Evolutionary conservation across 2,329 filamentous ascomycete genomes (phyloP).

Genomic region (Chalara sp.): DNA sequence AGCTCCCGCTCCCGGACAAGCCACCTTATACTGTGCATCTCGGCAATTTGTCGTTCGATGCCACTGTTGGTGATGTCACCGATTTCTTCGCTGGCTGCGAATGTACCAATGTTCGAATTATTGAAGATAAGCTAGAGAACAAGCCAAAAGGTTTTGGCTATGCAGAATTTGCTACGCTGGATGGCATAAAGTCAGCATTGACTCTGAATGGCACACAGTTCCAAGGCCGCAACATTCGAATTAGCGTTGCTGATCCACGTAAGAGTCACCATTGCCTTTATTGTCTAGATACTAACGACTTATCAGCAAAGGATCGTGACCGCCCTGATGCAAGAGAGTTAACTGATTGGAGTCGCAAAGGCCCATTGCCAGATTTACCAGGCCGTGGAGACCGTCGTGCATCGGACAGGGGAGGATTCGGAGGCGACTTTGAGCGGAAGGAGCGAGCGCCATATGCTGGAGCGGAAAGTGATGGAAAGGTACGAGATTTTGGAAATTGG

Average conservation of each 20-base stretch:
- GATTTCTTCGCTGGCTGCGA: constrained; percentile 83
- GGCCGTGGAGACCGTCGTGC: constrained; percentile 41
- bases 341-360: constrained; percentile 87
- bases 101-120: constrained; percentile 86
- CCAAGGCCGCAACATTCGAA: constrained; percentile 81
- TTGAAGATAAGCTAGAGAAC: constrained; percentile 89
- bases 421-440: constrained; percentile 50
- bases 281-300: constrained; percentile 9
- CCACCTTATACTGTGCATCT: constrained; percentile 94
- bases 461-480: constrained; percentile 64
- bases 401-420: constrained; percentile 45
- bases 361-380: constrained; percentile 72
- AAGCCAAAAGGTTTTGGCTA: constrained; percentile 98
- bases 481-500: constrained; percentile 83
- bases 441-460: constrained; percentile 68
- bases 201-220: constrained; percentile 75
- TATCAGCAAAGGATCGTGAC: constrained; percentile 73
- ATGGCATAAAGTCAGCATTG: constrained; percentile 87
- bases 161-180: constrained; percentile 82
- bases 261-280: constrained; percentile 39
- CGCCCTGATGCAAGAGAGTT: constrained; percentile 69
- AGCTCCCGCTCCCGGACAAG: constrained; percentile 79
- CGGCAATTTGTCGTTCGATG: constrained; percentile 94
- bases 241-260: constrained; percentile 98
- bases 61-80: constrained; percentile 72